Percentiles rank a stretch among this genome's conserved stretches.
phyloP scores from a whole-genome alignment of 2,329 filamentous ascomycete genomes.

The Capronia coronata region DNA sequence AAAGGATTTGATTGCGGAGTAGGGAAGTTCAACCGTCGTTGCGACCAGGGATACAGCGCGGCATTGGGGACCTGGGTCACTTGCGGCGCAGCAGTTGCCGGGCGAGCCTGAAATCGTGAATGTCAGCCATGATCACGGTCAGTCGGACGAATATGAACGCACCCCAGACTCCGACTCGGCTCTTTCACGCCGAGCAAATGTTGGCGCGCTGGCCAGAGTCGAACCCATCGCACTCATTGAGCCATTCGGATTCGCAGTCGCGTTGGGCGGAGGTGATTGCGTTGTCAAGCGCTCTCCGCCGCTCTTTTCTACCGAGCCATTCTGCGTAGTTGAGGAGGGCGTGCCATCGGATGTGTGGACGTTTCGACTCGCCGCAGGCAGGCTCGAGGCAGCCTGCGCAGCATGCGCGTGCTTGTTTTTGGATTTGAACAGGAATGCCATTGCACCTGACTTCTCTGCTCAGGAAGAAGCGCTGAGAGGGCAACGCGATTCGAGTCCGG shows the following conservation, averaged over 20 bases:
- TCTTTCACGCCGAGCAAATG: conserved; percentile 46
- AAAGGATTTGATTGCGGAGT: conserved; percentile 79
- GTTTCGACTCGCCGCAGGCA: conserved; percentile 52
- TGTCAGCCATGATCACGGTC: conserved; percentile 9
- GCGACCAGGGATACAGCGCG: conserved; percentile 92
- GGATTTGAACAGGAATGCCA: conserved; percentile 81
- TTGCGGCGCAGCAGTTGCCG: conserved; percentile 34
- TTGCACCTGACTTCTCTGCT: conserved; percentile 32
- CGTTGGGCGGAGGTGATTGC: conserved; percentile 21
- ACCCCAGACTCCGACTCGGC: conserved; percentile 52
- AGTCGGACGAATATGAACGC: conserved; percentile 26
- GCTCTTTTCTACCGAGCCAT: conserved; percentile 36
- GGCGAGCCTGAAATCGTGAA: conserved; percentile 14
- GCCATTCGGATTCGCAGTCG: conserved; percentile 20
- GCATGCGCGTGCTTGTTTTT: conserved; percentile 48
- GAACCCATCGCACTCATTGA: conserved; percentile 23
- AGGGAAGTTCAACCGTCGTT: conserved; percentile 78
- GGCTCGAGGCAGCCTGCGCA: conserved; percentile 31
- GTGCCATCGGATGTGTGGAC: conserved; percentile 52
- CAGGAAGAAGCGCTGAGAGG: not conserved
- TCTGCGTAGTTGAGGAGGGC: conserved; percentile 49
- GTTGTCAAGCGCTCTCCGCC: conserved; percentile 20
- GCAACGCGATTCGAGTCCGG: not conserved
- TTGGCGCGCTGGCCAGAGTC: conserved; percentile 14
- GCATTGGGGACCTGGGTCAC: conserved; percentile 60